Percentiles rank a stretch among this genome's conserved stretches.
Evolutionary conservation across 2,329 filamentous ascomycete species (phyloP).

Genomic region (Colletotrichum graminicola): DNA sequence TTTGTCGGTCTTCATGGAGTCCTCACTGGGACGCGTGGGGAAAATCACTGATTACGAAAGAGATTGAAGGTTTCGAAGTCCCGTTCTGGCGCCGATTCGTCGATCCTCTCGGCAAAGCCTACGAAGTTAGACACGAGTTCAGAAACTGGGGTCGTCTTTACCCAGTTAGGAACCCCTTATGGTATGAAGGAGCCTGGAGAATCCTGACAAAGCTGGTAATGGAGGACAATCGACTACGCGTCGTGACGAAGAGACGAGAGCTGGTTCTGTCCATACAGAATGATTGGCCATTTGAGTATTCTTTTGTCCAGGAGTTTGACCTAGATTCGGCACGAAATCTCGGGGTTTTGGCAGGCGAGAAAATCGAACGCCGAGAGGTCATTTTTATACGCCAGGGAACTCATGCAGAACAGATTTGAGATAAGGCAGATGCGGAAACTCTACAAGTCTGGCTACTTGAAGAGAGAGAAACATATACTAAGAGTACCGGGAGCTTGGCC

Average conservation of each 20-base stretch:
- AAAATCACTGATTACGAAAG: not conserved
- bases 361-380: too few relatives aligned
- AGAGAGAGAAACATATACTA: not conserved
- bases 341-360: too few relatives aligned
- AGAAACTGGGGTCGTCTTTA: not conserved
- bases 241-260: not conserved
- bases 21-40: rapidly evolving
- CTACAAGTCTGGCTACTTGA: conserved; percentile 6
- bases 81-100: conserved; percentile 8
- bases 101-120: not conserved
- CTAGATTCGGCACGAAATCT: too few relatives aligned
- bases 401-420: not conserved
- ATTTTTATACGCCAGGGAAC: not conserved
- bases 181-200: not conserved
- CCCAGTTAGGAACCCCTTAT: not conserved
- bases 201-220: not conserved
- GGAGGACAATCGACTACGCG: not conserved
- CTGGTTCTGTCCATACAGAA: rapidly evolving
- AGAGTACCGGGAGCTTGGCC: conserved; percentile 8
- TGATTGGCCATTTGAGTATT: conserved; percentile 1
- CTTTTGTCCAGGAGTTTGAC: too few relatives aligned
- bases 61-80: conserved; percentile 4
- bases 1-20: not conserved
- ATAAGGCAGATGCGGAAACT: not conserved
- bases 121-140: conserved; percentile 6